Conservation (phyloP, 2,329 filamentous ascomycete genomes). For the Didymella arachidicola region DNA sequence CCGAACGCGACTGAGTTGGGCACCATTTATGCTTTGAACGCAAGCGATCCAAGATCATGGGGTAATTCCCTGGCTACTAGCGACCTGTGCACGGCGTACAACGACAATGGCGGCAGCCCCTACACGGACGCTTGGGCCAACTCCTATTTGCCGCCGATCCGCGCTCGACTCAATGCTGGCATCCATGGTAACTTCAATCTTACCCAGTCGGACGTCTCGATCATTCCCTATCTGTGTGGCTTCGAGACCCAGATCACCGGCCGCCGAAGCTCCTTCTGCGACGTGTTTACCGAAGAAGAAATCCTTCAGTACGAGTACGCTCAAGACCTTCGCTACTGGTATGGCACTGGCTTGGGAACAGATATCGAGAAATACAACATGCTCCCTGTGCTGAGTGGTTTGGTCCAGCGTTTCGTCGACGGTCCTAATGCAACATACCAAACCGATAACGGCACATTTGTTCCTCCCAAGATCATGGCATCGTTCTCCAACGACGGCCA, state of each 20-base stretch:
- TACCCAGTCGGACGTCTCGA: conserved; percentile 60
- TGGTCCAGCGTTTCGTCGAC: conserved; percentile 62
- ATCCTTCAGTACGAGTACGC: conserved; percentile 70
- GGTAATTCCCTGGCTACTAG: conserved; percentile 71
- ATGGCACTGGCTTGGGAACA: conserved; percentile 67
- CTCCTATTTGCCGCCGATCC: conserved; percentile 63
- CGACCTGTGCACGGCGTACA: conserved; percentile 68
- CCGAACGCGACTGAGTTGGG: conserved; percentile 62
- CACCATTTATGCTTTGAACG: conserved; percentile 66
- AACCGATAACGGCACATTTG: conserved; percentile 57
- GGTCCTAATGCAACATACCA: conserved; percentile 62
- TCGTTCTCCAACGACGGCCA: conserved; percentile 73
- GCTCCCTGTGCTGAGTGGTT: conserved; percentile 65
- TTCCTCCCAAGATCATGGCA: conserved; percentile 65
- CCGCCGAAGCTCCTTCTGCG: conserved; percentile 66
- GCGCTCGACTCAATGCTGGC: conserved; percentile 62
- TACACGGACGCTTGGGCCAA: conserved; percentile 58
- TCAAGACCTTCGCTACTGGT: conserved; percentile 74
- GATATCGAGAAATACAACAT: conserved; percentile 65
- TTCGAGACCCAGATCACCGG: conserved; percentile 75
- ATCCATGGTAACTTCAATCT: conserved; percentile 65
- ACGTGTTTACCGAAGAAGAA: conserved; percentile 68
- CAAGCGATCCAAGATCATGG: conserved; percentile 61
- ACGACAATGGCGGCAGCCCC: conserved; percentile 61
- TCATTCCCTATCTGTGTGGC: conserved; percentile 74